A percentile compares a stretch with the other conserved stretches of the same genome.
Conservation (phyloP, 371 early-diverging fungal genomes). For the Capillidium heterosporum region DNA sequence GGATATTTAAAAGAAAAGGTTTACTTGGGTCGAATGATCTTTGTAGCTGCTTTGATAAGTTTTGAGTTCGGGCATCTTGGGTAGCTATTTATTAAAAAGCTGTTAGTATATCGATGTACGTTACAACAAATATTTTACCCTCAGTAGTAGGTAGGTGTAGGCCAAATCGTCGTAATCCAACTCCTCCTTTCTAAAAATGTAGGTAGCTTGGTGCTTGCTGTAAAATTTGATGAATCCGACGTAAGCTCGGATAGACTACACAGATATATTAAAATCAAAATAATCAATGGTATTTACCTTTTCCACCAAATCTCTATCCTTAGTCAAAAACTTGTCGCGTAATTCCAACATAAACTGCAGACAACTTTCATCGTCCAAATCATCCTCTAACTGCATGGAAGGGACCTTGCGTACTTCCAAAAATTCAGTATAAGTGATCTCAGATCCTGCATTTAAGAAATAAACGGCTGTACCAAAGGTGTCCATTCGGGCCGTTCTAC, state of each 20-base stretch:
- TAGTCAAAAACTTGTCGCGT: constrained; percentile 21
- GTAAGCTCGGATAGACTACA: constrained; percentile 49
- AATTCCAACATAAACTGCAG: constrained; percentile 10
- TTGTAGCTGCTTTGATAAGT: constrained; percentile 17
- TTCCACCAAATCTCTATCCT: constrained; percentile 57
- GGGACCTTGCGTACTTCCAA: constrained; percentile 76
- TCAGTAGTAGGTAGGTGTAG: constrained; percentile 55
- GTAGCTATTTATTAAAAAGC: constrained; percentile 22
- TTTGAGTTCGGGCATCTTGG: constrained; percentile 86
- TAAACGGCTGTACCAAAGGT: constrained; percentile 73
- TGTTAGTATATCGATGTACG: constrained; percentile 3
- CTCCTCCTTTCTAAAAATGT: constrained; percentile 77
- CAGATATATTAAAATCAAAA: constrained; percentile 5
- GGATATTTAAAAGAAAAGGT: neutral
- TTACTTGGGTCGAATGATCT: constrained; percentile 24
- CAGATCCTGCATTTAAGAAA: constrained; percentile 55
- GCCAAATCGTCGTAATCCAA: constrained; percentile 56
- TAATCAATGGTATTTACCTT: constrained; percentile 6
- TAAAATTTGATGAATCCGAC: constrained; percentile 79
- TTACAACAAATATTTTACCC: constrained; percentile 9
- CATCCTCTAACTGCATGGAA: constrained; percentile 25
- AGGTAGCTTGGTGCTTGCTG: constrained; percentile 78
- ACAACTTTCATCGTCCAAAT: constrained; percentile 14
- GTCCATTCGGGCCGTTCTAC: constrained; percentile 91
- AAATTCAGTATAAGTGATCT: constrained; percentile 80